A percentile compares a stretch with the other conserved stretches of the same genome.
Evolutionary conservation across 2,329 filamentous ascomycete genomes (phyloP).

Genomic region (Microcyclosporella mali): DNA sequence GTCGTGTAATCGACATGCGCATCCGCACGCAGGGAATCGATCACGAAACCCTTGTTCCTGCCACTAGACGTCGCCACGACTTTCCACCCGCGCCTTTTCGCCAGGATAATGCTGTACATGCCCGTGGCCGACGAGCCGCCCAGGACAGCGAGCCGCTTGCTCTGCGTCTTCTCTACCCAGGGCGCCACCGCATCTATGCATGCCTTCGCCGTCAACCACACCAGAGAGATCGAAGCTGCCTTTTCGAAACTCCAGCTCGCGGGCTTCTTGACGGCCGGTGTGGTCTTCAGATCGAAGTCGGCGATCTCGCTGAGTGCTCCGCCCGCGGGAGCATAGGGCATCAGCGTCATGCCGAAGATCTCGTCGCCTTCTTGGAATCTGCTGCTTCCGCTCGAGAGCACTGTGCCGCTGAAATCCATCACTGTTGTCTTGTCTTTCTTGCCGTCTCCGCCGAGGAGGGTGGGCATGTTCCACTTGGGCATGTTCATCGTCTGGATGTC

Average conservation of each 20-base stretch:
- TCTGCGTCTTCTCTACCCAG: conserved; percentile 20
- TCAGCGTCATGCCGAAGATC: conserved; percentile 29
- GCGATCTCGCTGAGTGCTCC: conserved; percentile 28
- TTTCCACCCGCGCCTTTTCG: conserved; percentile 30
- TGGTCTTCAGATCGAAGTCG: conserved; percentile 22
- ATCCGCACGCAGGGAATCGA: conserved; percentile 52
- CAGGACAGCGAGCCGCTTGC: conserved; percentile 28
- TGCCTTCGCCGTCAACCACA: conserved; percentile 30
- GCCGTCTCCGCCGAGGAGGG: conserved; percentile 2
- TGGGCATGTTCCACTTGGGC: conserved; percentile 6
- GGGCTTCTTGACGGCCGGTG: conserved; percentile 27
- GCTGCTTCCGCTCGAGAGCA: conserved; percentile 20
- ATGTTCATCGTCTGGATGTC: conserved; percentile 35
- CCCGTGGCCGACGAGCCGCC: conserved; percentile 30
- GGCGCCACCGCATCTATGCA: conserved; percentile 26
- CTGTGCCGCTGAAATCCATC: conserved; percentile 30
- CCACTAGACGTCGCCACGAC: conserved; percentile 50
- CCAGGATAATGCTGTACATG: conserved; percentile 30
- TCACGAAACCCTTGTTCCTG: conserved; percentile 52
- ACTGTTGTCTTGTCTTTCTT: conserved; percentile 25
- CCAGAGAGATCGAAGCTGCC: conserved; percentile 28
- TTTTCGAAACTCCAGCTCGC: conserved; percentile 26
- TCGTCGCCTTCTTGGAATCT: conserved; percentile 28
- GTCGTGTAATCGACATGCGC: conserved; percentile 57
- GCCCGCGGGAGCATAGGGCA: conserved; percentile 20